Conservation (phyloP, 139 green algal species). For the Pleodorina starrii region DNA sequence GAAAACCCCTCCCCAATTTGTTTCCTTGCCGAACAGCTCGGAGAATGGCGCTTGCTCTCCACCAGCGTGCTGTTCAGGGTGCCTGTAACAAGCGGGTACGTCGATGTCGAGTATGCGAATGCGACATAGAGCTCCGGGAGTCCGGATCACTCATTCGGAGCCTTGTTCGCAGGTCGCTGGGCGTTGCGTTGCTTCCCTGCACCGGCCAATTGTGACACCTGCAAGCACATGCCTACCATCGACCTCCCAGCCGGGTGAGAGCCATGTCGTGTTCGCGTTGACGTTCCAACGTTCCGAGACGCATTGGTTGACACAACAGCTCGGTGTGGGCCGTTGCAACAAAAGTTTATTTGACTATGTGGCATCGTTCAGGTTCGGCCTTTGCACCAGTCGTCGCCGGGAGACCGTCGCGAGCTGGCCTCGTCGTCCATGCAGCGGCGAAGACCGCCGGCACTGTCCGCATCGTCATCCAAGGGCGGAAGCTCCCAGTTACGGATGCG, state of each 20-base stretch:
- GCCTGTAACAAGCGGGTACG: background rate
- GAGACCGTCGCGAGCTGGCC: background rate
- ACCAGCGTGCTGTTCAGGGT: background rate
- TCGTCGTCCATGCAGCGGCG: background rate
- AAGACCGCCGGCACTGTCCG: slow-evolving; percentile 17
- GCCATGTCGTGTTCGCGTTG: background rate
- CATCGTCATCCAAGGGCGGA: slow-evolving; percentile 64
- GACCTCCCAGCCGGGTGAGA: background rate
- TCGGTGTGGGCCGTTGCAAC: background rate
- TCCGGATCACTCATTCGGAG: background rate
- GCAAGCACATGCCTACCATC: background rate
- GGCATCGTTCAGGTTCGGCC: background rate
- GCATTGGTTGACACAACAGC: background rate
- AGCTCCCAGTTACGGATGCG: slow-evolving; percentile 76
- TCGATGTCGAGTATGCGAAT: background rate
- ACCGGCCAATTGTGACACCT: background rate
- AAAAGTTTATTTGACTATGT: background rate
- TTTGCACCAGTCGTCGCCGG: background rate
- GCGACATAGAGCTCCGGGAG: background rate
- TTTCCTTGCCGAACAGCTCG: background rate
- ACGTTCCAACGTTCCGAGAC: background rate
- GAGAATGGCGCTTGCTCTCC: background rate
- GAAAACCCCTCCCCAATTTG: no score
- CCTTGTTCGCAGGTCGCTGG: background rate
- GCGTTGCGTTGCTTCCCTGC: background rate